phyloP scores from a whole-genome alignment of 495 filamentous ascomycete genomes.

The Penicillium nucicola region DNA sequence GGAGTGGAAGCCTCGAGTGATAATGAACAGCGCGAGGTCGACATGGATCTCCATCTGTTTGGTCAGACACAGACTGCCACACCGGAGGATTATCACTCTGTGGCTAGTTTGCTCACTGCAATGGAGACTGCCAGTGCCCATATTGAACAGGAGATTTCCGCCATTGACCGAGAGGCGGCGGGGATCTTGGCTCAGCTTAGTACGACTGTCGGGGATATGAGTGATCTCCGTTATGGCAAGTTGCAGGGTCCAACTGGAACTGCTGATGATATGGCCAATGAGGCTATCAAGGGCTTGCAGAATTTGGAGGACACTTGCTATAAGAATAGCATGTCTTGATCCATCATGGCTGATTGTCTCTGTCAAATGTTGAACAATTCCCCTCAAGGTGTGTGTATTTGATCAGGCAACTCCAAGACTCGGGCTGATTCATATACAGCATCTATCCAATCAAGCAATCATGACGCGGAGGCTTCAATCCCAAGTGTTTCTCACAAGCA shows the following conservation, averaged over 20 bases:
- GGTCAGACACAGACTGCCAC: constrained; percentile 47
- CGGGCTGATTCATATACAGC: not conserved
- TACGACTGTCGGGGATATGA: constrained; percentile 65
- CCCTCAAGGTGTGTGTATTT: not conserved
- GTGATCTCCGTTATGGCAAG: constrained; percentile 79
- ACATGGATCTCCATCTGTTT: constrained; percentile 70
- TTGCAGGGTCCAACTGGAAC: constrained; percentile 57
- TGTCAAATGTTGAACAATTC: not conserved
- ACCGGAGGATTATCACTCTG: constrained; percentile 50
- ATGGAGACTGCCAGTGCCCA: constrained; percentile 64
- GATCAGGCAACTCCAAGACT: not conserved
- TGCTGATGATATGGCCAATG: constrained; percentile 58
- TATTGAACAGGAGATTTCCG: constrained; percentile 63
- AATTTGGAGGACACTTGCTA: constrained; percentile 64
- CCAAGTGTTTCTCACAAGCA: too few relatives aligned
- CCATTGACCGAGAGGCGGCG: constrained; percentile 61
- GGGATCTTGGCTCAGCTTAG: constrained; percentile 57
- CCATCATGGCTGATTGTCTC: not conserved
- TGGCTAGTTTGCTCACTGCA: constrained; percentile 60
- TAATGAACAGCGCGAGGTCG: constrained; percentile 67
- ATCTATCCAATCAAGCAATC: too few relatives aligned
- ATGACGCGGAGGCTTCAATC: too few relatives aligned
- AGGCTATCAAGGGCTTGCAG: constrained; percentile 48
- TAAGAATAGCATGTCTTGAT: constrained; percentile 13
- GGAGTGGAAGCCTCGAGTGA: constrained; percentile 50